Evolutionary conservation across 768 basidiomycete species (phyloP).

Genomic region (Trametes meyenii): DNA sequence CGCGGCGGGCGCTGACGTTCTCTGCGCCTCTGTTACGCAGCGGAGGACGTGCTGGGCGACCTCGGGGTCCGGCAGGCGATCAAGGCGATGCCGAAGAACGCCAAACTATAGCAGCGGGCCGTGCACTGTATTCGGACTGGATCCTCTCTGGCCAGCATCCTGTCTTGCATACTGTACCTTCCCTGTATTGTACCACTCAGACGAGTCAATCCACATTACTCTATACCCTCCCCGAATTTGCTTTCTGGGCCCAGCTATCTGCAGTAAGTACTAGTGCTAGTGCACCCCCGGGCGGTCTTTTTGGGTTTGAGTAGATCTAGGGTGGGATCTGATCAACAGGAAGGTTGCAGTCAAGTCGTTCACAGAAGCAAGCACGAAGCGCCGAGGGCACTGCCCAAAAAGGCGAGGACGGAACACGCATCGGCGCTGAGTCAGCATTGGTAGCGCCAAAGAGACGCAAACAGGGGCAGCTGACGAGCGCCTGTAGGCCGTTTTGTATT

Average conservation of each 20-base stretch:
- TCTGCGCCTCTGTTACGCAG: constrained; percentile 33
- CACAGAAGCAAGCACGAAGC: constrained; percentile 13
- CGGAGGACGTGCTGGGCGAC: constrained; percentile 78
- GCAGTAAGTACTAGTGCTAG: too few relatives aligned
- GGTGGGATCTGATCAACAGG: constrained; percentile 14
- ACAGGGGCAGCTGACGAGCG: constrained; percentile 22
- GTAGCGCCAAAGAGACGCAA: constrained; percentile 27
- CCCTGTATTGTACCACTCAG: background rate
- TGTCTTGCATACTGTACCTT: background rate
- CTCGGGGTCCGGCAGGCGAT: constrained; percentile 49
- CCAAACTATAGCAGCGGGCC: constrained; percentile 55
- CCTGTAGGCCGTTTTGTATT: constrained; percentile 17
- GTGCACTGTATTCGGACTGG: background rate
- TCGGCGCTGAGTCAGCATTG: constrained; percentile 21
- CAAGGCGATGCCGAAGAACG: constrained; percentile 48
- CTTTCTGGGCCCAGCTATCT: too few relatives aligned
- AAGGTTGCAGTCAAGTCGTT: background rate
- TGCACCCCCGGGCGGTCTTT: constrained; percentile 2
- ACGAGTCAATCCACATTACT: background rate
- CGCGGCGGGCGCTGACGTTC: constrained; percentile 4
- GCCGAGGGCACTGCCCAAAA: background rate
- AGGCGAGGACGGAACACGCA: constrained; percentile 3
- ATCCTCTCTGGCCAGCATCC: background rate
- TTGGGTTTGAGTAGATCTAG: constrained; percentile 12
- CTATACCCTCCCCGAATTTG: background rate